phyloP scores from a whole-genome alignment of 305 asterid species.

The Rubia peregrina region DNA sequence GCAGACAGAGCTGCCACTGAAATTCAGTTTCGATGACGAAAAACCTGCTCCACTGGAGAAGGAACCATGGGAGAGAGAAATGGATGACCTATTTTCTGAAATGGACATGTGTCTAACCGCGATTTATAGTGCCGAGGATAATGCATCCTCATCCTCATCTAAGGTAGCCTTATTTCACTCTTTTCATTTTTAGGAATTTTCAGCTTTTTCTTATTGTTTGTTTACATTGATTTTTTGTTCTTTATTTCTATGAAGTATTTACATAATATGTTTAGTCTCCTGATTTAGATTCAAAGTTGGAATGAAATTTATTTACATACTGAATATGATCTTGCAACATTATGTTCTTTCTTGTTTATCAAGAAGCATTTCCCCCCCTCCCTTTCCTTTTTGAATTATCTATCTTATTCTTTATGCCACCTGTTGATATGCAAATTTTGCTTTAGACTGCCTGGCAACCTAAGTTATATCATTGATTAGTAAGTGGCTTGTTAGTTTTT shows the following conservation, averaged over 20 bases:
- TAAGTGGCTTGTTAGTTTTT: neutral
- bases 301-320: neutral
- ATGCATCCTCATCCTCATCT: conserved; percentile 3
- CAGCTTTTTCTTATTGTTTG: neutral
- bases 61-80: conserved; percentile 23
- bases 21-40: conserved; percentile 33
- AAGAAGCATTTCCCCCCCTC: no score
- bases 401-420: no score
- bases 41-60: conserved; percentile 22
- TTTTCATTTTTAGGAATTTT: neutral
- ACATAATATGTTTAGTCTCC: no score
- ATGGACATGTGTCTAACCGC: conserved; percentile 20
- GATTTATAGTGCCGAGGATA: conserved; percentile 9
- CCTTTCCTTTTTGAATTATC: no score
- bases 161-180: conserved; percentile 8
- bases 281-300: neutral
- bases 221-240: neutral
- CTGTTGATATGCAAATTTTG: no score
- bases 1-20: conserved; percentile 27
- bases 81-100: conserved; percentile 23
- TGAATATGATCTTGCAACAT: neutral
- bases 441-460: no score
- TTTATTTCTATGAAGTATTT: neutral
- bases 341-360: no score
- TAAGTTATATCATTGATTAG: no score